Conservation (phyloP, 2,329 filamentous ascomycete species). For the Akanthomyces dipterigenus region DNA sequence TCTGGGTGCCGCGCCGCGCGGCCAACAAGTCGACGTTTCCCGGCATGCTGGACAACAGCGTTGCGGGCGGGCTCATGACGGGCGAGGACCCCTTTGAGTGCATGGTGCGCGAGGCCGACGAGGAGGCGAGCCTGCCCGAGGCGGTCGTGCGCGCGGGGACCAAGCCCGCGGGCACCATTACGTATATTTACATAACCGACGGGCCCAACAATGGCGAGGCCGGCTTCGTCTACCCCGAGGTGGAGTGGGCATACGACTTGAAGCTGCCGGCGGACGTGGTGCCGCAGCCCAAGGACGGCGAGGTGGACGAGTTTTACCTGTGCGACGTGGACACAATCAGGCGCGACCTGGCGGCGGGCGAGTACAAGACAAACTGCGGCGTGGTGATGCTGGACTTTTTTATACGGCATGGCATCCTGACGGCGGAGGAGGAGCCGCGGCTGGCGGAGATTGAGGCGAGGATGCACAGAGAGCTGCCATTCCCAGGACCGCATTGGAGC, state of each 20-base stretch:
- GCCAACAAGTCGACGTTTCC: conserved; percentile 78
- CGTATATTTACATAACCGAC: conserved; percentile 79
- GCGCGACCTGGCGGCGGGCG: conserved; percentile 59
- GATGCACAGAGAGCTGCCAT: conserved; percentile 73
- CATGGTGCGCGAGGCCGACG: conserved; percentile 75
- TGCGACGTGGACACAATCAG: conserved; percentile 71
- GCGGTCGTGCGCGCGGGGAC: conserved; percentile 56
- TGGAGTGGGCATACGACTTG: conserved; percentile 86
- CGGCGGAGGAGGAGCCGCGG: conserved; percentile 68
- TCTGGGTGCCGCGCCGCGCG: conserved; percentile 80
- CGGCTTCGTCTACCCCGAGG: conserved; percentile 80
- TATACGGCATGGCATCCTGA: conserved; percentile 75
- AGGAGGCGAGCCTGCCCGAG: conserved; percentile 78
- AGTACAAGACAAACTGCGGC: conserved; percentile 92
- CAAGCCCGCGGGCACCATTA: conserved; percentile 61
- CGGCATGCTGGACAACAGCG: conserved; percentile 91
- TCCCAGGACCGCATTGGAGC: conserved; percentile 59
- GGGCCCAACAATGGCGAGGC: conserved; percentile 70
- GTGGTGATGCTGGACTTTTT: conserved; percentile 85
- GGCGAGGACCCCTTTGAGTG: conserved; percentile 76
- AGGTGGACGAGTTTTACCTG: conserved; percentile 80
- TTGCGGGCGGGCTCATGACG: conserved; percentile 71
- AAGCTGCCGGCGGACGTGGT: conserved; percentile 62
- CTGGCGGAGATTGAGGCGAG: conserved; percentile 69
- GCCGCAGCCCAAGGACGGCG: conserved; percentile 75